Evolutionary conservation across 2,329 filamentous ascomycete species (phyloP).

Genomic region (Epichloe typhina): DNA sequence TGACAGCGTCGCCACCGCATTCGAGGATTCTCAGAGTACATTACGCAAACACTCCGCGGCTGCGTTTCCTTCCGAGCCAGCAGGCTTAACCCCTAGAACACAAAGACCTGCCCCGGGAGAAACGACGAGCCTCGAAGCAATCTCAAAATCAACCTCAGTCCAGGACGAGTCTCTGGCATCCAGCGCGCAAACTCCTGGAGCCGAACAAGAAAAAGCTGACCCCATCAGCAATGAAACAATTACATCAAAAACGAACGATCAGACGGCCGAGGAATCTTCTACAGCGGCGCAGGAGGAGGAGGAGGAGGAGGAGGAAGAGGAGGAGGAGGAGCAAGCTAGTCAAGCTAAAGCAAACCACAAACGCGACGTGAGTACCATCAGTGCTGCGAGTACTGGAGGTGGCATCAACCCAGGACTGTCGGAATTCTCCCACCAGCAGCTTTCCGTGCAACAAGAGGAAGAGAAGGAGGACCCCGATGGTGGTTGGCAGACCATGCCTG

Average conservation of each 20-base stretch:
- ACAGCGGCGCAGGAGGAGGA: neutral
- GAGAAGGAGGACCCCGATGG: slow-evolving; percentile 45
- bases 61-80: neutral
- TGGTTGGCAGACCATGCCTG: slow-evolving; percentile 88
- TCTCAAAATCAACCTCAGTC: neutral
- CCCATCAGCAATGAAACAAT: neutral
- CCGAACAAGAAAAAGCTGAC: neutral
- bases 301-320: neutral
- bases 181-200: neutral
- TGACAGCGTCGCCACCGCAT: slow-evolving; percentile 26
- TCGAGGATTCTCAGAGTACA: slow-evolving; percentile 22
- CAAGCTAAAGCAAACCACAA: slow-evolving; percentile 14
- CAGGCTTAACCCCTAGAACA: neutral
- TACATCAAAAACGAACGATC: neutral
- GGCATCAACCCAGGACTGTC: slow-evolving; percentile 31
- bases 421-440: slow-evolving; percentile 83
- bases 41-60: neutral
- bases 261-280: neutral
- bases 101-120: neutral
- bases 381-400: slow-evolving; percentile 14
- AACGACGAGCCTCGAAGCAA: neutral
- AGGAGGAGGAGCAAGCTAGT: slow-evolving; percentile 1
- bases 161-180: neutral
- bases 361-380: slow-evolving; percentile 27
- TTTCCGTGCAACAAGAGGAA: slow-evolving; percentile 44